phyloP scores from a whole-genome alignment of 2,329 filamentous ascomycete species.

The Dothideomycetidae sp. region DNA sequence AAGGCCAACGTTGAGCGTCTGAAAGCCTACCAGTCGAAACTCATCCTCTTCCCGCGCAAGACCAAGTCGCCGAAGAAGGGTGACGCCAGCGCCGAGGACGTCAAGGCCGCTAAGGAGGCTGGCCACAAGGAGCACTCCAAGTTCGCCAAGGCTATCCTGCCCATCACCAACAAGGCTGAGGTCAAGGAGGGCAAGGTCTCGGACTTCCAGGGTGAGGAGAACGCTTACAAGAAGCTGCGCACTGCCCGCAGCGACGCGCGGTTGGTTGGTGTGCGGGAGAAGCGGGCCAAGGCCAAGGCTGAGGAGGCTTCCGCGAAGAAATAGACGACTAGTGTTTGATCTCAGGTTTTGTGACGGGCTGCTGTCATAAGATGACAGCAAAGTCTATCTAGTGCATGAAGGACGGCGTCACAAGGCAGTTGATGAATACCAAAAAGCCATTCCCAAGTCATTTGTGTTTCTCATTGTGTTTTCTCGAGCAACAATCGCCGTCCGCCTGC shows the following conservation, averaged over 20 bases:
- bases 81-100: constrained; percentile 71
- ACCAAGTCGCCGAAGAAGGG: constrained; percentile 86
- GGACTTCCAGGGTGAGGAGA: constrained; percentile 56
- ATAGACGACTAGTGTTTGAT: constrained; percentile 36
- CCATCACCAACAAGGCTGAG: constrained; percentile 56
- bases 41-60: constrained; percentile 97
- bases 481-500: constrained; percentile 8
- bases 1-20: constrained; percentile 92
- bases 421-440: neutral
- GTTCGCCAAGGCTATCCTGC: constrained; percentile 41
- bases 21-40: constrained; percentile 89
- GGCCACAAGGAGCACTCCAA: constrained; percentile 33
- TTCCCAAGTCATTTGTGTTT: neutral
- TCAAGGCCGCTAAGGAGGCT: constrained; percentile 52
- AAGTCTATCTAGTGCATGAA: neutral
- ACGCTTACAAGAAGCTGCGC: constrained; percentile 77
- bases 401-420: neutral
- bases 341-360: neutral
- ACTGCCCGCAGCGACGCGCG: constrained; percentile 71
- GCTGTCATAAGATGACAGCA: no score
- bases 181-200: constrained; percentile 73
- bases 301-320: constrained; percentile 78
- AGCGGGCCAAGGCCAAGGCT: constrained; percentile 79
- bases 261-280: constrained; percentile 72
- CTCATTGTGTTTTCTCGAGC: neutral